Base-by-base conservation (phyloP, 805 yeast species). In the Sugiyamaella chiloensis region DNA sequence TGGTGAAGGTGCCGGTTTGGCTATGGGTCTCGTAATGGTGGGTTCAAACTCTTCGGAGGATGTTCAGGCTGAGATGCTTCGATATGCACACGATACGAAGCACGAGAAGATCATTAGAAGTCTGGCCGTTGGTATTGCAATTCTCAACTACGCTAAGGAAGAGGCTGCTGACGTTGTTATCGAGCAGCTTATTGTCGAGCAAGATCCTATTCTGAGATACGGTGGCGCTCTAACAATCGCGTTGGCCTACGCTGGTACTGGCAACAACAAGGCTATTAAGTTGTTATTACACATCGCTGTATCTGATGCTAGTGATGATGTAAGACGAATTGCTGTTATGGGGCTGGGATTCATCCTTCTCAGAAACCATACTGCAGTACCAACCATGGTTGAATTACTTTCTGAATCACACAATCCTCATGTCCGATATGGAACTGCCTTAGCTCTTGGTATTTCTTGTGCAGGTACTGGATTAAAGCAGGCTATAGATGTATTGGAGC, bases 351-450 rank as follows among this genome's bases (percentile, higher is more conserved):
- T 93, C 68, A 83, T 93, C 41, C 74, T 93, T 57, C 75, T 91
- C 51, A 86, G 96, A 62, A 95, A 90, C 64, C 87, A 88, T 66
- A 82, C 89, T 12, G 89, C 96, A 0, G 91, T 93, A 17, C 99
- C 99, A 48, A 85, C 95, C 57, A 85, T 93, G 70, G 97, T 93
- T 31, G 96, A 91, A 65, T 74, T 93, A 48, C 75, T 93, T 57
- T 80, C 96, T 0, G 96, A 89, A 67, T 87, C 96, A 0, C 97
- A 93, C 67, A 93, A 93, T 65, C 96, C 99, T 11, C 97, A 93
- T 64, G 98, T 93, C 30, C 86, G 99, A 66, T 93, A 93, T 64
- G 99, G 99, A 72, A 87, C 97, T 26, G 96, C 98, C 1, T 74
- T 93, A 80, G 99, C 99, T 0, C 76, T 93, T 54, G 99, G 97